Evolutionary conservation across 202 grass and related monocot genomes (phyloP).

Genomic region (Dendrocalamus latiflorus): DNA sequence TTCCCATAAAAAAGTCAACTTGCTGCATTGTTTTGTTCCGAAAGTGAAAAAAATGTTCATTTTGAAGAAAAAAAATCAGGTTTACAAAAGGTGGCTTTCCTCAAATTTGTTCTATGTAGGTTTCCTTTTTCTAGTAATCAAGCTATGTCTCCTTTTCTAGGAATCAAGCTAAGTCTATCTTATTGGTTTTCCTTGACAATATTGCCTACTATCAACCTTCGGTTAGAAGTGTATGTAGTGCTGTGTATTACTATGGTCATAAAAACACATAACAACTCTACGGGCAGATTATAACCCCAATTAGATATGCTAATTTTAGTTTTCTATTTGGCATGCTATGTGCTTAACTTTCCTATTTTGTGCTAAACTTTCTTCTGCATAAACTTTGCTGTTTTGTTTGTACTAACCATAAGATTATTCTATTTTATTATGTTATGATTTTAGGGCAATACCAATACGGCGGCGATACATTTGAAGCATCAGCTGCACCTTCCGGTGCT

Average conservation of each 20-base stretch:
- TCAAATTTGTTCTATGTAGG: background rate
- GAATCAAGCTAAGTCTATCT: background rate
- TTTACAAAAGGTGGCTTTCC: background rate
- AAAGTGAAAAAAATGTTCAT: background rate
- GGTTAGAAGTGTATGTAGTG: background rate
- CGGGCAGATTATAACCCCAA: background rate
- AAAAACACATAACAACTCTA: background rate
- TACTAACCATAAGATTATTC: background rate
- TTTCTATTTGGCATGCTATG: background rate
- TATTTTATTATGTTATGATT: background rate
- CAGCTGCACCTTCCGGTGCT: conserved; percentile 55
- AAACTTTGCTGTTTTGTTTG: too few relatives aligned
- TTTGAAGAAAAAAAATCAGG: background rate
- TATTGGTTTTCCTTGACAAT: background rate
- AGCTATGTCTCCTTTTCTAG: background rate
- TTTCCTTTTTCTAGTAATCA: background rate
- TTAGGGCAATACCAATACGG: conserved; percentile 72
- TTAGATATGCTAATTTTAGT: background rate
- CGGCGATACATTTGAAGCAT: conserved; percentile 43
- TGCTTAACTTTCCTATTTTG: background rate
- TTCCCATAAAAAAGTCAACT: background rate
- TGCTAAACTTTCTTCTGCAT: too few relatives aligned
- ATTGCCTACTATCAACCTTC: background rate
- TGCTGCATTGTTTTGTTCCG: background rate
- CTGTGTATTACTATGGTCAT: background rate